Evolutionary conservation across 805 yeast species (phyloP), one percentile per base, ranked within the genome.

Genomic region (Lachancea fermentati): DNA sequence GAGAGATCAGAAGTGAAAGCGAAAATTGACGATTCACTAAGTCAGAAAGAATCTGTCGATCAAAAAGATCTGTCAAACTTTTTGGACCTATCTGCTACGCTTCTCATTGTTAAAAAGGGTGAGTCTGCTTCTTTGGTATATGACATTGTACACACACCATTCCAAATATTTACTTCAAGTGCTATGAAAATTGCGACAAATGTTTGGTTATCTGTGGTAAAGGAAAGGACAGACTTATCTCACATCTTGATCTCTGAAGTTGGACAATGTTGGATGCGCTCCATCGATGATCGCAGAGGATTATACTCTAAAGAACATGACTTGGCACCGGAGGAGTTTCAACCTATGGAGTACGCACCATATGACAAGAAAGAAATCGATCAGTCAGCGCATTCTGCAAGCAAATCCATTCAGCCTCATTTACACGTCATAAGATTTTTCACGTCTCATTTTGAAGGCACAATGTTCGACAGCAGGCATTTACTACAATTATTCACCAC

Each of bases 341-440:
- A 75, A 47, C 72, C 69, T 37, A 93, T 93, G 98, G 93, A 85
- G 47, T 93, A 93, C 52, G 66, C 88, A 1, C 97, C 98, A 8
- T 79, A 94, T 34, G 80, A 83, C 62, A 80, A 78, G 49, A 67
- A 68, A 33, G 70, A 68, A 5, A 71, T 81, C 5, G 74, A 75
- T 39, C 76, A 73, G 44, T 63, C 67, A 25, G 78, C 86, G 0
- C 59, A 63, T 2, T 48, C 58, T 2, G 78, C 80, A 1, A 68
- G 73, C 4, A 65, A 69, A 37, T 58, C 69, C 4, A 63, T 76
- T 42, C 78, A 79, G 39, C 85, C 94, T 0, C 97, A 93, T 57
- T 60, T 76, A 30, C 71, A 73, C 42, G 69, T 93, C 19, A 76
- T 86, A 34, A 67, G 76, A 38, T 72, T 88, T 54, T 72, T 93